These are phyloP conservation scores for Pneumocystis jirovecii DNA, from an alignment of 1,139 yeast species.

Conservation along the genomic window DNA sequence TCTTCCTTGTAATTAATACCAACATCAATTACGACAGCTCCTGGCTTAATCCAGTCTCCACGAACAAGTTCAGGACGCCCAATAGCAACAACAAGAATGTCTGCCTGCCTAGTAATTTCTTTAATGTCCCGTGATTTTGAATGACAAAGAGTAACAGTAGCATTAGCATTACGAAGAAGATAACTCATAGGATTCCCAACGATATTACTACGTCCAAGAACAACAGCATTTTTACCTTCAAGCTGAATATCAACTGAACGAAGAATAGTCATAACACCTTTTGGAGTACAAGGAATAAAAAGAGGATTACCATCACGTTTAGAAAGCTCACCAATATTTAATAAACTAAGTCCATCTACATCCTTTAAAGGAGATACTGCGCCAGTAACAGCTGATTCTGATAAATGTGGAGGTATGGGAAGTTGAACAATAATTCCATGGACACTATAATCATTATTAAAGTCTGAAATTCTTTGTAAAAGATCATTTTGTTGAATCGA, in stretches of 20 bases:
- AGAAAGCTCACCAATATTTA: conserved; percentile 80
- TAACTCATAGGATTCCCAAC: conserved; percentile 91
- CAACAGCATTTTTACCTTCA: conserved; percentile 78
- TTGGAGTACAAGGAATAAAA: conserved; percentile 91
- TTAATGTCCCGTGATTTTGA: conserved; percentile 55
- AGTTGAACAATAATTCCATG: conserved; percentile 87
- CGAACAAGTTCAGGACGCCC: conserved; percentile 72
- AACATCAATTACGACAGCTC: conserved; percentile 83
- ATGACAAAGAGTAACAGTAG: conserved; percentile 79
- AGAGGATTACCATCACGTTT: conserved; percentile 76
- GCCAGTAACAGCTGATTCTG: conserved; percentile 64
- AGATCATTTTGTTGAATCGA: not conserved
- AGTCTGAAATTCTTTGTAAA: not conserved
- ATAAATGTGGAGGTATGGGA: conserved; percentile 71
- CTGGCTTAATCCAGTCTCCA: conserved; percentile 79
- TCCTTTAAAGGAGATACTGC: conserved; percentile 70
- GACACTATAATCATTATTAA: conserved; percentile 50
- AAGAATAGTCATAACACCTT: conserved; percentile 75
- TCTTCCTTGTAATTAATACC: conserved; percentile 87
- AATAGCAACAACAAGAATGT: conserved; percentile 81
- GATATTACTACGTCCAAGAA: conserved; percentile 87
- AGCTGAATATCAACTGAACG: conserved; percentile 45
- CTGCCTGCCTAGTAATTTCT: conserved; percentile 53
- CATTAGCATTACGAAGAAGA: conserved; percentile 61
- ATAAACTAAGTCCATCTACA: conserved; percentile 90